phyloP scores from a whole-genome alignment of 1,139 yeast species.

The Lodderomyces theae region DNA sequence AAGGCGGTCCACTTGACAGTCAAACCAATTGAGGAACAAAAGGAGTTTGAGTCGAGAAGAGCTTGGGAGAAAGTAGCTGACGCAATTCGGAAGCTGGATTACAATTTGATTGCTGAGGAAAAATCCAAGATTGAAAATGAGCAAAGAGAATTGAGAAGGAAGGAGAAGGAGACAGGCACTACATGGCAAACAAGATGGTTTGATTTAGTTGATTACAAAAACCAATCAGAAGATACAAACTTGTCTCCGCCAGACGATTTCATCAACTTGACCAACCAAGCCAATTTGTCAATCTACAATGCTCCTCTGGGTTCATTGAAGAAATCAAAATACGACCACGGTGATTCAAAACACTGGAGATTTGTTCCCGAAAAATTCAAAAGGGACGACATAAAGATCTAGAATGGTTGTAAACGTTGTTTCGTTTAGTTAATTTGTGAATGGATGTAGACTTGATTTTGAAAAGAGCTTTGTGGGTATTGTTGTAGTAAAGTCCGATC shows the following conservation, averaged over 20 bases:
- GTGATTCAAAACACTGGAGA: slow-evolving; percentile 67
- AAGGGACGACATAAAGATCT: slow-evolving; percentile 31
- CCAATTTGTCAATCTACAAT: slow-evolving; percentile 58
- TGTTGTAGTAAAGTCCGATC: not conserved
- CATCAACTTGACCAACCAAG: slow-evolving; percentile 48
- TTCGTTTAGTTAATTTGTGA: not conserved
- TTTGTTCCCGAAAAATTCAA: slow-evolving; percentile 53
- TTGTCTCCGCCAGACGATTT: slow-evolving; percentile 38
- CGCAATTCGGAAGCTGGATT: slow-evolving; percentile 76
- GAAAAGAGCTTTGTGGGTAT: not conserved
- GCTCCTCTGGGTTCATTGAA: slow-evolving; percentile 64
- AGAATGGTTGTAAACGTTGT: not conserved
- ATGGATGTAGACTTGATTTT: not conserved
- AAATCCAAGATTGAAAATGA: slow-evolving; percentile 76
- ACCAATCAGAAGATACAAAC: slow-evolving; percentile 19
- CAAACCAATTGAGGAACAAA: slow-evolving; percentile 75
- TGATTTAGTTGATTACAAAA: slow-evolving; percentile 46
- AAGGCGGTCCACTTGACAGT: slow-evolving; percentile 60
- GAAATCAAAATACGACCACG: slow-evolving; percentile 50
- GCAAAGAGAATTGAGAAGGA: slow-evolving; percentile 76
- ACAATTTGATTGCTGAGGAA: slow-evolving; percentile 67
- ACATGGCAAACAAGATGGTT: slow-evolving; percentile 84
- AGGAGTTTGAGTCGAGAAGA: slow-evolving; percentile 70
- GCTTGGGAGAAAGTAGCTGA: slow-evolving; percentile 89
- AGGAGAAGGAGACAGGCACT: slow-evolving; percentile 60